Base-by-base conservation (phyloP, 202 grass and related monocot genomes). In the Hordeum pubiflorum region DNA sequence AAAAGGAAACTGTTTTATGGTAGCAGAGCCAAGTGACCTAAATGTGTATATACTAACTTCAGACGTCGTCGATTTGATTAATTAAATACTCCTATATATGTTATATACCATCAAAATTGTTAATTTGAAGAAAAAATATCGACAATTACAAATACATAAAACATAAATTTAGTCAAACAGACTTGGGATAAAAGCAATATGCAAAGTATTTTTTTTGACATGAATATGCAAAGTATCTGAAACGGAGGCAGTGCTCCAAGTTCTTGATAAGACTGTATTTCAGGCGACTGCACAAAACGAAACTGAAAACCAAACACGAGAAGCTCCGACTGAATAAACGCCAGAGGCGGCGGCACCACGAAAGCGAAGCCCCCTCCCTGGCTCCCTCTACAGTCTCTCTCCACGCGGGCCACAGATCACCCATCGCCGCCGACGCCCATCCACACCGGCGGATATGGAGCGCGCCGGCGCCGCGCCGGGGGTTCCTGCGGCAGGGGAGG, bases 361-460 rank as follows among this genome's bases (percentile, higher is more conserved):
- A 76, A 62, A 14, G 74, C 20, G 57, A 78, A 50, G 6, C 9
- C 34, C 44, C 31, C 3, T 20, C 29, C n/a, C n/a, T n/a, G n/a
- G n/a, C n/a, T n/a, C 23, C 50, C 21, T 46, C 39, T 46, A 3
- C 40, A 46, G 13, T 24, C 66, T 46, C 67, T 5, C 67, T 5
- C 26, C 7, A 17, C 41, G 22, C 72, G 41, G 41, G 9, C 5
- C 64, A 74, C 65, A 17, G 38, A 52, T 58, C 62, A 56, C 33
- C 17, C 20, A 20, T 15, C 60, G 31, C 5, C 59, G 34, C 12
- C 24, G n/a, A 11, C 43, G 76, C 36, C 15, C 17, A 15, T 48
- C 24, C 39, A 27, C 8, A 3, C 59, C 32, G 15, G 56, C 36
- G 66, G 58, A 43, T 68, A 89, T 89, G 87, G 78, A 89, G 46